Base-by-base conservation (phyloP, 192 early-diverging fungal species). In the Cladochytrium replicatum region DNA sequence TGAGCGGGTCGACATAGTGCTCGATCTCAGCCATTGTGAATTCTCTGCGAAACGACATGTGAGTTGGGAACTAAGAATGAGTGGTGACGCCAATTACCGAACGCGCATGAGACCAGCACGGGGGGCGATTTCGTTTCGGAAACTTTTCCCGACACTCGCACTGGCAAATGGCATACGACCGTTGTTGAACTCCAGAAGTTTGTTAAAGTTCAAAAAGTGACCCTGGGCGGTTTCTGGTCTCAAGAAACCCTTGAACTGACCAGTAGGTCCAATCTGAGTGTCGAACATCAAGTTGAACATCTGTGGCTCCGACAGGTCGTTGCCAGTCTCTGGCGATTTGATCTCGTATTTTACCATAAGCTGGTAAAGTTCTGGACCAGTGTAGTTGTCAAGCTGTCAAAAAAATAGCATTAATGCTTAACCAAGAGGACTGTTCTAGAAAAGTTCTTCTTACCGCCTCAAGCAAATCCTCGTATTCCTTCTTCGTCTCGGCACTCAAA, bases 271-370 rank as follows among this genome's bases (percentile, higher is more conserved):
- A 61, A 99, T 97, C 67, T 77, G 89, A 48, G 84, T 93, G 43
- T 89, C 85, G 60, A 99, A 99, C 93, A 99, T 99, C 46, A 99
- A 80, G 78, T 99, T 99, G 83, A 99, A 99, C 51, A 86, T 79
- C 19, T 83, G 83, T 22, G 93, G 93, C 31, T 82, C 74, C 4
- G 90, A 84, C 17, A 99, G 73, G 41, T 84, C 80, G 69, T 96
- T 96, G 57, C 86, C 87, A 30, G 88, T 88, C 50, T 91, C 86
- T 17, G 94, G 91, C 19, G 88, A 85, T 32, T 85, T 81, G 57
- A 99, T 92, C 50, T 88, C 81, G 46, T 82, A 74, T 29, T 75
- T 76, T 46, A 69, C 61, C 58, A 99, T 93, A 29, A 99, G 72
- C 52, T 86, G 82, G 48, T 68, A 81, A 50, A 99, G 77, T 30